Evolutionary conservation across 2,329 filamentous ascomycete genomes (phyloP), one percentile per base, ranked within the genome.

Genomic region (Periglandula ipomoeae): DNA sequence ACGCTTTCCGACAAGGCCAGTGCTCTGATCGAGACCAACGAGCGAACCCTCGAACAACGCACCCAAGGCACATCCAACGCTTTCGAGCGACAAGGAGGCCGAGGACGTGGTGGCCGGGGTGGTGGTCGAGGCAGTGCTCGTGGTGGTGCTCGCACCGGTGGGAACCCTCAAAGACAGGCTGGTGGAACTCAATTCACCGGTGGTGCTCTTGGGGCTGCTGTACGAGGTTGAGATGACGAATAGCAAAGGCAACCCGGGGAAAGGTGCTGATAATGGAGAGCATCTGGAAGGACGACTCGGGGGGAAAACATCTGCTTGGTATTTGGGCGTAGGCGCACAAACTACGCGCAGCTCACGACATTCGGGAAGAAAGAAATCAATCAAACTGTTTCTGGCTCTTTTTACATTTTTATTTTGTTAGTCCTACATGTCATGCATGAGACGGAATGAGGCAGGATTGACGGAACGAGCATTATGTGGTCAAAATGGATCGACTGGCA

Each of bases 1-100:
- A 93, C 90, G 9, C 78, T 98, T 46, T 89, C 87, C 51, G 93
- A 98, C 75, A 98, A 97, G 79, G 91, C 93, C 50, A 95, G 89
- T 65, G 82, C 85, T 47, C 84, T 98, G 52, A 95, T 97, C 64
- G 94, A 98, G 78, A 84, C 84, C 59, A 98, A 98, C 73, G 93
- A 98, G 76, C 85, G 94, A 68, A 95, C 91, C 22, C 79, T 98
- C 59, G 93, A 98, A 76, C 90, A 96, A 68, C 83, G 93, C 65
- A 97, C 94, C 59, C 89, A 96, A 68, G 93, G 93, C 59, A 95
- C 90, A 58, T 84, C 88, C 51, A 95, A 95, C 63, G 91, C 89
- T 24, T 97, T 97, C 70, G 90, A 96, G 76, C 77, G 91, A 66
- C 89, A 95, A 73, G 87, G 88, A 56, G 87, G 87, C 50, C 79